Conservation (phyloP, 2,329 filamentous ascomycete species). For the Huntiella abstrusa region DNA sequence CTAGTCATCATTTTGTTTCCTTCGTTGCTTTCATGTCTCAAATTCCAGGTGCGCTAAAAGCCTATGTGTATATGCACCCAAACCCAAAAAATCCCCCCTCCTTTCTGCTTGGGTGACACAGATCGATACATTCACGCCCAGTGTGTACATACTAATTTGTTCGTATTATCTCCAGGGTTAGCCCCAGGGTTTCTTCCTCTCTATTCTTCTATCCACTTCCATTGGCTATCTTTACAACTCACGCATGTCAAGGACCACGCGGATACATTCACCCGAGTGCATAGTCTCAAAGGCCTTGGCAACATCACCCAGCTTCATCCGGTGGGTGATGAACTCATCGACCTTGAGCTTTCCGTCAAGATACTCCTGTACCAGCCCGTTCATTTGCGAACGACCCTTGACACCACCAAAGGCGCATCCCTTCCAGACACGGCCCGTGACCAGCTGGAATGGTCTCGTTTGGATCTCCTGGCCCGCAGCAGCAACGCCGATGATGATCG, state of each 20-base stretch:
- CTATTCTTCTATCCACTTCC: too few species aligned
- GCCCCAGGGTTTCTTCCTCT: too few species aligned
- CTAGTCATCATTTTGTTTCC: not conserved
- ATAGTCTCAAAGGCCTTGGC: conserved; percentile 84
- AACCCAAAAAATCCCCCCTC: too few species aligned
- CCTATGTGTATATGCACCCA: too few species aligned
- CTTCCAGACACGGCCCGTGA: conserved; percentile 94
- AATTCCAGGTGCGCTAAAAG: too few species aligned
- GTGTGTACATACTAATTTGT: too few species aligned
- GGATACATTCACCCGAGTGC: conserved; percentile 94
- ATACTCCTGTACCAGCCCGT: conserved; percentile 76
- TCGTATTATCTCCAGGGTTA: too few species aligned
- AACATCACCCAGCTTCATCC: conserved; percentile 63
- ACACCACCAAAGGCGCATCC: conserved; percentile 96
- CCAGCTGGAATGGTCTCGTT: conserved; percentile 92
- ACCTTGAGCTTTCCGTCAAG: conserved; percentile 82
- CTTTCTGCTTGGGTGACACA: too few species aligned
- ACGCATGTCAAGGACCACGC: conserved; percentile 63
- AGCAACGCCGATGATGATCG: conserved; percentile 92
- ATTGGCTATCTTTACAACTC: conserved; percentile 12
- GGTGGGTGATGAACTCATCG: conserved; percentile 97
- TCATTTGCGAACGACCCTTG: conserved; percentile 88
- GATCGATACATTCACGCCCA: too few species aligned
- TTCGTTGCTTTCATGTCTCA: not conserved
- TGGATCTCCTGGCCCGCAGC: conserved; percentile 90